A percentile compares a stretch with the other conserved stretches of the same genome.
Evolutionary conservation across 805 yeast genomes (phyloP).

Genomic region (Clavispora asparagi): DNA sequence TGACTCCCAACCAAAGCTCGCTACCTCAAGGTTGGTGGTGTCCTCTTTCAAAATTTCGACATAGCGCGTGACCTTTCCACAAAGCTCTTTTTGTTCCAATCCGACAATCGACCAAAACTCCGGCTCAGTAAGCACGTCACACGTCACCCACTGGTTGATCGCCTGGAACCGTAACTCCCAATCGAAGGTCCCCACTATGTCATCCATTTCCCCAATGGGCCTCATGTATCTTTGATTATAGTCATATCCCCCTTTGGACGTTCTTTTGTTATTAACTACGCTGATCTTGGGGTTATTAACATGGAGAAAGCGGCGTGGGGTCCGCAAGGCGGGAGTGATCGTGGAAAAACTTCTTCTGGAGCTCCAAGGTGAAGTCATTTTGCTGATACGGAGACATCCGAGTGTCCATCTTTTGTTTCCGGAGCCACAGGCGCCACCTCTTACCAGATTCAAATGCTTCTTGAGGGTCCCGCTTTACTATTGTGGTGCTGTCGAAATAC

Average conservation of each 20-base stretch:
- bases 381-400: constrained; percentile 28
- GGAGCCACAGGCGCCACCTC: constrained; percentile 25
- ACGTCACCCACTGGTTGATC: constrained; percentile 26
- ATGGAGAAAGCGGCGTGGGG: constrained; percentile 27
- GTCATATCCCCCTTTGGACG: constrained; percentile 11
- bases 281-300: constrained; percentile 30
- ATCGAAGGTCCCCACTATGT: constrained; percentile 17
- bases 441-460: constrained; percentile 13
- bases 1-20: neutral
- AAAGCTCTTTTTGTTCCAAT: constrained; percentile 9
- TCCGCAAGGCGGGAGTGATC: constrained; percentile 1
- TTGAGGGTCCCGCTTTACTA: constrained; percentile 29
- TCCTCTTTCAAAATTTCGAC: constrained; percentile 8
- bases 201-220: constrained; percentile 13
- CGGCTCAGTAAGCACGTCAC: constrained; percentile 21
- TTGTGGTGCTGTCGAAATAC: constrained; percentile 22
- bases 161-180: constrained; percentile 34
- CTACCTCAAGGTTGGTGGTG: constrained; percentile 5
- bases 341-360: constrained; percentile 18
- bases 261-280: constrained; percentile 18
- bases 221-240: constrained; percentile 23
- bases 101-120: constrained; percentile 18
- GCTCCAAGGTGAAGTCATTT: constrained; percentile 19
- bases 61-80: constrained; percentile 6
- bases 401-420: constrained; percentile 18